phyloP scores from a whole-genome alignment of 83 land plant species.

The Diphasiastrum complanatum region DNA sequence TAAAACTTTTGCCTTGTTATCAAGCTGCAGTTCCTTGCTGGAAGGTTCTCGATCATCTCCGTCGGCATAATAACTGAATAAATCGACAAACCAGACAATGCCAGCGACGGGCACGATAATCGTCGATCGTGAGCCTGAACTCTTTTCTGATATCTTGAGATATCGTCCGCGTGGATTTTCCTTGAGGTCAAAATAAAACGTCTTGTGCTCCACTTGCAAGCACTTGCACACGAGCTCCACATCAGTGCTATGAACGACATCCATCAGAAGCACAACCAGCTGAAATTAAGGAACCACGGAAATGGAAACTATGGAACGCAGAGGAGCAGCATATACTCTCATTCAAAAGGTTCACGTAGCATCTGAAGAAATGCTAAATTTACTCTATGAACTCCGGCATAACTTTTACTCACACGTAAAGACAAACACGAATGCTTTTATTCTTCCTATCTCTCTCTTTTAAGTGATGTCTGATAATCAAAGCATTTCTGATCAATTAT shows the following conservation, averaged over 20 bases:
- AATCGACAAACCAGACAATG: slow-evolving; percentile 74
- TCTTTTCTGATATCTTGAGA: slow-evolving; percentile 93
- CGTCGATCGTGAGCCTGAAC: slow-evolving; percentile 79
- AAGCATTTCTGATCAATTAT: no score
- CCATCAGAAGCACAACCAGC: no score
- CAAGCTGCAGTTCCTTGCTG: slow-evolving; percentile 91
- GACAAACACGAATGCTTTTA: no score
- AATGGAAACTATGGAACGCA: no score
- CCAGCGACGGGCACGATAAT: slow-evolving; percentile 81
- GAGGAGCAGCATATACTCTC: no score
- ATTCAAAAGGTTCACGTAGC: no score
- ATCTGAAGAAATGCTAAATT: no score
- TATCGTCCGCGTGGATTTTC: slow-evolving; percentile 89
- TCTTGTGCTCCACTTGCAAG: slow-evolving; percentile 94
- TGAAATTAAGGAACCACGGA: no score
- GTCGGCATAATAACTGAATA: slow-evolving; percentile 62
- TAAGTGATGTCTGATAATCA: no score
- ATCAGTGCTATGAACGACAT: slow-evolving; percentile 47
- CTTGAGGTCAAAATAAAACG: slow-evolving; percentile 93
- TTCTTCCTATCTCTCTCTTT: no score
- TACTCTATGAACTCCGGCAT: no score
- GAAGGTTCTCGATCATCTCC: slow-evolving; percentile 45
- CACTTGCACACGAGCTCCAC: slow-evolving; percentile 81
- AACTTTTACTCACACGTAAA: no score
- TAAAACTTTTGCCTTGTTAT: slow-evolving; percentile 88